Percentiles rank a stretch among this genome's conserved stretches.
Evolutionary conservation across 140 eudicot genomes (phyloP).

Genomic region (Senecio squalidus): DNA sequence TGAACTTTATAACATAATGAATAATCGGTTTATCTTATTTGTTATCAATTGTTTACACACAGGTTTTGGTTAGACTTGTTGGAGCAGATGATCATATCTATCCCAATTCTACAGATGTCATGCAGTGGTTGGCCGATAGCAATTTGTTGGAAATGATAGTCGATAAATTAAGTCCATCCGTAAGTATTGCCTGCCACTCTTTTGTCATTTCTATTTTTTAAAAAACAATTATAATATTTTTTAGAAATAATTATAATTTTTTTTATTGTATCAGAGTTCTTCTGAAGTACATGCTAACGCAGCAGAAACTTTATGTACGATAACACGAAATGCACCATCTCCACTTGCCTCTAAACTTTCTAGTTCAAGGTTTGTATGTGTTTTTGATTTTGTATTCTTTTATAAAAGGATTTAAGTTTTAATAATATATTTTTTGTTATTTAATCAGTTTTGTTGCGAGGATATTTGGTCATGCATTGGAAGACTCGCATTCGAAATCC

Average conservation of each 20-base stretch:
- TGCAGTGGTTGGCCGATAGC: constrained; percentile 97
- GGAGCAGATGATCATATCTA: constrained; percentile 90
- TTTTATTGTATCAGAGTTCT: constrained; percentile 46
- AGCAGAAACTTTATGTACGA: constrained; percentile 87
- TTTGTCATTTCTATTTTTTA: neutral
- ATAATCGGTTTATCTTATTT: constrained; percentile 3
- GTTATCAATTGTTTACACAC: constrained; percentile 17
- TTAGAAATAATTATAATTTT: neutral
- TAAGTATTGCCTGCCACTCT: constrained; percentile 46
- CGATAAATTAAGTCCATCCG: constrained; percentile 79
- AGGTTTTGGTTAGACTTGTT: constrained; percentile 93
- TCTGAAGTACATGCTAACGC: constrained; percentile 95
- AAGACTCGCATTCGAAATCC: constrained; percentile 78
- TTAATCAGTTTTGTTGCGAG: constrained; percentile 70
- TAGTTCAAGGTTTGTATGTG: constrained; percentile 65
- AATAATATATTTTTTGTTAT: neutral
- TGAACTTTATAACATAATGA: constrained; percentile 5
- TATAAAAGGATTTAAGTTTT: neutral
- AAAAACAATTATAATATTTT: neutral
- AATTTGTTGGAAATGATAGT: constrained; percentile 93
- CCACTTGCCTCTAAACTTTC: constrained; percentile 87
- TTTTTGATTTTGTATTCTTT: neutral
- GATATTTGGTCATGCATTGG: constrained; percentile 83
- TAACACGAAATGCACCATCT: constrained; percentile 81
- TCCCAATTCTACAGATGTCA: constrained; percentile 72